These are phyloP conservation scores for Cylindrotheca fusiformis DNA, from an alignment of 108 stramenopile species.

Conservation along the genomic window DNA sequence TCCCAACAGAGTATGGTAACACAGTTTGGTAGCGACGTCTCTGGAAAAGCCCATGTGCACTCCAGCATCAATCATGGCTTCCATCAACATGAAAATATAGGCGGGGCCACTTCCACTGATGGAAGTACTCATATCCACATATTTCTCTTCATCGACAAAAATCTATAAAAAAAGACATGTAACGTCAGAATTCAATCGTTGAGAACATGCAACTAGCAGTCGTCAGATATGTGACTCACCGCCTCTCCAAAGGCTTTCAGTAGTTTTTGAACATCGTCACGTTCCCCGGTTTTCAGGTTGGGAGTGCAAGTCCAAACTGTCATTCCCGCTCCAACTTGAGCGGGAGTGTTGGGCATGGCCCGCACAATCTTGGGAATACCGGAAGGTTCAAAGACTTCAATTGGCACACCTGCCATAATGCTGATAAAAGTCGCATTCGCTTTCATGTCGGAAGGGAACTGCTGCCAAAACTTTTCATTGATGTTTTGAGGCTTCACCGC, in stretches of 20 bases:
- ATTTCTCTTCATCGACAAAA: constrained; percentile 86
- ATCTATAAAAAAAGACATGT: too few species aligned
- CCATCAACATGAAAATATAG: constrained; percentile 91
- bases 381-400: constrained; percentile 34
- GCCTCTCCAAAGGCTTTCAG: constrained; percentile 74
- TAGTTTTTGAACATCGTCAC: constrained; percentile 50
- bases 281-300: constrained; percentile 56
- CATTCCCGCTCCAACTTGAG: constrained; percentile 76
- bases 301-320: constrained; percentile 85
- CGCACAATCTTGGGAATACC: constrained; percentile 71
- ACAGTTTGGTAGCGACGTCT: constrained; percentile 71
- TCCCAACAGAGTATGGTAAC: constrained; percentile 76
- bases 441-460: constrained; percentile 35
- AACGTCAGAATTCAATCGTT: not conserved
- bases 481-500: constrained; percentile 93
- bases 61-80: constrained; percentile 92
- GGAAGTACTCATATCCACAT: constrained; percentile 89
- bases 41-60: constrained; percentile 91
- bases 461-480: constrained; percentile 31
- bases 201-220: not conserved
- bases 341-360: constrained; percentile 95
- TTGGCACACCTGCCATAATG: constrained; percentile 58
- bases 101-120: constrained; percentile 91
- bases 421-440: constrained; percentile 62
- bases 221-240: too few species aligned